Conservation (phyloP, 2,329 filamentous ascomycete species). For the Fusarium guadeloupense region DNA sequence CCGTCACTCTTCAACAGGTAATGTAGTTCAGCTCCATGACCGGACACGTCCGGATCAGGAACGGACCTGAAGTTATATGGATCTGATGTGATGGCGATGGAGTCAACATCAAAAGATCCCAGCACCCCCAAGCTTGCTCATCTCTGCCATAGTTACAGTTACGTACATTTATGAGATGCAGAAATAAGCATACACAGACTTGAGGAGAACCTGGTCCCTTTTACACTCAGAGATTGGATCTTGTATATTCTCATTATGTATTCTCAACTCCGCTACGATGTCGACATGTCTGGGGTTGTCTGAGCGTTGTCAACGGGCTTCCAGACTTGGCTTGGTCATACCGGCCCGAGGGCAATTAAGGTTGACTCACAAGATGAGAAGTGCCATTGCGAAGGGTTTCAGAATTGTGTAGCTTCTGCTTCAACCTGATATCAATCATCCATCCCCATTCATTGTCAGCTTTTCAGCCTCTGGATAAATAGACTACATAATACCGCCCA, state of each 20-base stretch:
- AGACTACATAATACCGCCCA: too few species aligned
- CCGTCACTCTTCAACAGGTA: slow-evolving; percentile 9
- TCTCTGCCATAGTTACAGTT: slow-evolving; percentile 6
- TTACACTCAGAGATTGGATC: background rate
- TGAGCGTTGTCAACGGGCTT: background rate
- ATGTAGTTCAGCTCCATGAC: slow-evolving; percentile 13
- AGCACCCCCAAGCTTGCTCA: background rate
- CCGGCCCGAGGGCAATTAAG: slow-evolving; percentile 5
- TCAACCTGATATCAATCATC: slow-evolving; percentile 6
- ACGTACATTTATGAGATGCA: slow-evolving; percentile 12
- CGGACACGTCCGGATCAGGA: slow-evolving; percentile 6
- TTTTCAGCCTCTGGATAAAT: background rate
- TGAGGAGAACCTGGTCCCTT: slow-evolving; percentile 31
- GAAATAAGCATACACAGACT: slow-evolving; percentile 30
- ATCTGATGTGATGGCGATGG: background rate
- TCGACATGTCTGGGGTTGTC: background rate
- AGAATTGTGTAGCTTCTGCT: background rate
- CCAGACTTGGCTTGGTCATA: background rate
- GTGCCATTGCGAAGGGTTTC: background rate
- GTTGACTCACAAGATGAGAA: slow-evolving; percentile 9
- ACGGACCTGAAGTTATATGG: background rate
- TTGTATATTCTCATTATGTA: slow-evolving; percentile 26
- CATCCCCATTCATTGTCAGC: background rate
- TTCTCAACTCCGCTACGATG: slow-evolving; percentile 18
- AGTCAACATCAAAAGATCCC: background rate